Evolutionary conservation across 2,329 filamentous ascomycete genomes (phyloP).

Genomic region (Apiospora arundinis): DNA sequence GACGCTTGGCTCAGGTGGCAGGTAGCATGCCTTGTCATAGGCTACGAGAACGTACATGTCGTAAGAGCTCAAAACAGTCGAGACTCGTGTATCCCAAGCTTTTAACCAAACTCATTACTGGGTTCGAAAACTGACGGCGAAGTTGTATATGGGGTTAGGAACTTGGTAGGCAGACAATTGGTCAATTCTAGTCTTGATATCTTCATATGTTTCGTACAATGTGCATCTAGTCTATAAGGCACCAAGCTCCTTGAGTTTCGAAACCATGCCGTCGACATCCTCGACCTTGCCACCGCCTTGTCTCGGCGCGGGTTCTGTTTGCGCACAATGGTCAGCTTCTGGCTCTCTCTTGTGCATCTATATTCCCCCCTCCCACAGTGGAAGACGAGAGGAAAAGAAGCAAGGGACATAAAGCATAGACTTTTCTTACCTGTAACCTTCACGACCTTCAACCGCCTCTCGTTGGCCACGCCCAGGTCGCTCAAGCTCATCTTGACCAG

Average conservation of each 20-base stretch:
- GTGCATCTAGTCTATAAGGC: conserved; percentile 65
- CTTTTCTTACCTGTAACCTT: conserved; percentile 76
- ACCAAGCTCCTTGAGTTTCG: conserved; percentile 94
- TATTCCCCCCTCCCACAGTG: background rate
- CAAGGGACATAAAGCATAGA: conserved; percentile 31
- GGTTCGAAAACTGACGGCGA: no score
- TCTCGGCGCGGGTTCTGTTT: conserved; percentile 79
- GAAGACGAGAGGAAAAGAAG: conserved; percentile 2
- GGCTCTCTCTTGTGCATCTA: background rate
- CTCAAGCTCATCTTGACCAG: conserved; percentile 87
- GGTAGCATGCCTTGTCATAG: background rate
- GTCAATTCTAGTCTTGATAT: background rate
- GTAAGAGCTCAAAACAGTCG: background rate
- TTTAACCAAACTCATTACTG: background rate
- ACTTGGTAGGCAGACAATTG: background rate
- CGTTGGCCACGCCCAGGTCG: conserved; percentile 80
- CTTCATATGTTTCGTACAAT: conserved; percentile 4
- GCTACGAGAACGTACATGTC: background rate
- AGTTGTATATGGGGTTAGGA: no score
- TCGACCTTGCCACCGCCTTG: conserved; percentile 97
- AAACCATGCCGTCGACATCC: conserved; percentile 92
- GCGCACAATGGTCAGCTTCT: conserved; percentile 25
- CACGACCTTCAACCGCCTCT: conserved; percentile 82
- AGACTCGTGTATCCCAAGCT: background rate
- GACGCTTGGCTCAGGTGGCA: background rate